Evolutionary conservation across 805 yeast species (phyloP).

Genomic region (Zygosaccharomyces gambellarensis): DNA sequence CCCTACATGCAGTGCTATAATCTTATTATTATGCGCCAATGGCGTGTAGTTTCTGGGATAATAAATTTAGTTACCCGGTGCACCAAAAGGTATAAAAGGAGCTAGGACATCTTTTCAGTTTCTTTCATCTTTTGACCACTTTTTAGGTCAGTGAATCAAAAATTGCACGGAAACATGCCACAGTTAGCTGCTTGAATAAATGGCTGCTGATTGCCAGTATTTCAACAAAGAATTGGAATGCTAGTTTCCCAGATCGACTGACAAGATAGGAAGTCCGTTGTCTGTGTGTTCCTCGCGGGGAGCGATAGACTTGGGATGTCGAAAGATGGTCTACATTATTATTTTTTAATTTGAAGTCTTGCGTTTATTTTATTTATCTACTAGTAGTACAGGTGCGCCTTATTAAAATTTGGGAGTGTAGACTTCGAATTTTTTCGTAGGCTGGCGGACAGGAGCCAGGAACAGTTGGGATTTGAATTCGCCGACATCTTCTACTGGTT

Average conservation of each 20-base stretch:
- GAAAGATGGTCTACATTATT: constrained; percentile 36
- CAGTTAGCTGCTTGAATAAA: constrained; percentile 35
- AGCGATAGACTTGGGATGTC: constrained; percentile 37
- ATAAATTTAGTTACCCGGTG: neutral
- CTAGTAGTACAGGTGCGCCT: neutral
- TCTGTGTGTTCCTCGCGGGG: constrained; percentile 28
- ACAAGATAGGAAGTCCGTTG: constrained; percentile 39
- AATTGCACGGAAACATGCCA: constrained; percentile 36
- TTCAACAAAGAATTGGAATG: constrained; percentile 27
- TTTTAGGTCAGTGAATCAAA: constrained; percentile 33
- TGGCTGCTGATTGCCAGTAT: constrained; percentile 39
- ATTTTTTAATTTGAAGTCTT: neutral
- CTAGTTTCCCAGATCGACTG: constrained; percentile 36
- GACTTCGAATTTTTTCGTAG: constrained; percentile 37
- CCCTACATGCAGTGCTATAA: too few species aligned
- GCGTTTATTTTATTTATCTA: neutral
- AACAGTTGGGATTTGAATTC: constrained; percentile 52
- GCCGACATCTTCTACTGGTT: constrained; percentile 41
- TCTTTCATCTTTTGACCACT: neutral
- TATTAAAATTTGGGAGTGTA: constrained; percentile 13
- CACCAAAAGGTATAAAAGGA: constrained; percentile 1
- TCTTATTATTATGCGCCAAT: too few species aligned
- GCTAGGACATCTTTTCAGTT: neutral
- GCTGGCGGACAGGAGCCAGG: constrained; percentile 59
- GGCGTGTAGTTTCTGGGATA: neutral